Evolutionary conservation across 495 filamentous ascomycete genomes (phyloP).

Genomic region (Aspergillus nanangensis): DNA sequence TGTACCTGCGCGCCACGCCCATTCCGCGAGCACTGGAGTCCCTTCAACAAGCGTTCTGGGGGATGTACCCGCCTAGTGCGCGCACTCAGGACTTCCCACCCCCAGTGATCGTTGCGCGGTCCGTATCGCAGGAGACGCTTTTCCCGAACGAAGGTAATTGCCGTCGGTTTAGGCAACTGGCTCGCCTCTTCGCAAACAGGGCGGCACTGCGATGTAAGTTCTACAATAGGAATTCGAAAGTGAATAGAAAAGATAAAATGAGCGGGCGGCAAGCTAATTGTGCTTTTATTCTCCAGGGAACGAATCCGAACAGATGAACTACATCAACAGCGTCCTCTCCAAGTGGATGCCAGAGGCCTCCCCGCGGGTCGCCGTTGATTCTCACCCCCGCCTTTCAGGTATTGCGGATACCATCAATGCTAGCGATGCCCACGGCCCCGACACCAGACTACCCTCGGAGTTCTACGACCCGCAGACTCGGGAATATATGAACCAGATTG

Average conservation of each 20-base stretch:
- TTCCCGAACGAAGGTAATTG: slow-evolving; percentile 89
- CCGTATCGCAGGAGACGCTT: slow-evolving; percentile 78
- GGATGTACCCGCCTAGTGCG: slow-evolving; percentile 76
- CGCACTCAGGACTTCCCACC: slow-evolving; percentile 60
- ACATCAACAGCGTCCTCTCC: slow-evolving; percentile 67
- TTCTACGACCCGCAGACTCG: slow-evolving; percentile 80
- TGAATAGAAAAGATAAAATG: no score
- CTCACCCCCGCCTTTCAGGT: slow-evolving; percentile 76
- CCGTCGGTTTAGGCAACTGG: slow-evolving; percentile 75
- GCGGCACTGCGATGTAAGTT: slow-evolving; percentile 66
- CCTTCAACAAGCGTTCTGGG: slow-evolving; percentile 83
- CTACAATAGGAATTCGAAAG: neutral
- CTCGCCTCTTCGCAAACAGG: slow-evolving; percentile 74
- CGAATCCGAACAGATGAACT: slow-evolving; percentile 73
- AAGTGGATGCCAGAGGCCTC: slow-evolving; percentile 80
- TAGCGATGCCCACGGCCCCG: slow-evolving; percentile 77
- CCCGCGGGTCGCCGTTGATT: slow-evolving; percentile 72
- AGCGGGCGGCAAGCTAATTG: no score
- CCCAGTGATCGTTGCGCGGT: slow-evolving; percentile 70
- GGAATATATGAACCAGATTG: slow-evolving; percentile 70
- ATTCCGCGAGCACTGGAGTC: slow-evolving; percentile 83
- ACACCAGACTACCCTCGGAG: slow-evolving; percentile 69
- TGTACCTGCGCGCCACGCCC: slow-evolving; percentile 83
- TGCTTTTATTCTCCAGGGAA: slow-evolving; percentile 69
- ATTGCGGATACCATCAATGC: slow-evolving; percentile 94